phyloP scores from a whole-genome alignment of 108 stramenopile species.

The Stephanodiscus minutulus region DNA sequence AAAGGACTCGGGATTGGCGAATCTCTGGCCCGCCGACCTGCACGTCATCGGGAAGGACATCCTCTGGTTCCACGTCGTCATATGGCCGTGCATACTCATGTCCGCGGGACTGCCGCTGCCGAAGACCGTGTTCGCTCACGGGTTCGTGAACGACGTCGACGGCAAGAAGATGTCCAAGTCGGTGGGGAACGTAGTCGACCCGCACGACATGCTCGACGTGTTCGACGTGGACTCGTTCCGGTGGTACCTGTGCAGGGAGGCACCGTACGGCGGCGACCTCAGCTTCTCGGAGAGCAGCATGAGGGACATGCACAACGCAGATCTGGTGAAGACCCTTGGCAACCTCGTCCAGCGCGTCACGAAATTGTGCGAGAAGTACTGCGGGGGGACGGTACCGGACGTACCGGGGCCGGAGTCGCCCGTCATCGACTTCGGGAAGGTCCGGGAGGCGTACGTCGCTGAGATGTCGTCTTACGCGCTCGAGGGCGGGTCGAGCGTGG shows the following conservation, averaged over 20 bases:
- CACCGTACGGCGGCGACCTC: constrained; percentile 93
- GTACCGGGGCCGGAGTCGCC: constrained; percentile 49
- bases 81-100: constrained; percentile 99
- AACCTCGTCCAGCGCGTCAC: constrained; percentile 97
- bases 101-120: constrained; percentile 92
- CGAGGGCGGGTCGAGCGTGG: constrained; percentile 74
- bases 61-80: constrained; percentile 97
- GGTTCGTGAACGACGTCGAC: constrained; percentile 95
- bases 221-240: constrained; percentile 94
- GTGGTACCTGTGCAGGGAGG: constrained; percentile 92
- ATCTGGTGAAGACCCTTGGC: constrained; percentile 94
- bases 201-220: constrained; percentile 89
- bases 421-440: constrained; percentile 65
- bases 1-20: constrained; percentile 54
- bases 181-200: constrained; percentile 98
- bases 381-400: constrained; percentile 83
- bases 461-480: constrained; percentile 86
- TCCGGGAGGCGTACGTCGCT: constrained; percentile 55
- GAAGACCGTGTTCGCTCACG: constrained; percentile 94
- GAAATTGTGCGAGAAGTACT: constrained; percentile 86
- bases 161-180: constrained; percentile 99
- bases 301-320: constrained; percentile 93
- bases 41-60: constrained; percentile 99
- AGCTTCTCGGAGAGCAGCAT: constrained; percentile 85
- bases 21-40: constrained; percentile 94